Base-by-base conservation (phyloP, 257 asterid genomes). In the Echium plantagineum region DNA sequence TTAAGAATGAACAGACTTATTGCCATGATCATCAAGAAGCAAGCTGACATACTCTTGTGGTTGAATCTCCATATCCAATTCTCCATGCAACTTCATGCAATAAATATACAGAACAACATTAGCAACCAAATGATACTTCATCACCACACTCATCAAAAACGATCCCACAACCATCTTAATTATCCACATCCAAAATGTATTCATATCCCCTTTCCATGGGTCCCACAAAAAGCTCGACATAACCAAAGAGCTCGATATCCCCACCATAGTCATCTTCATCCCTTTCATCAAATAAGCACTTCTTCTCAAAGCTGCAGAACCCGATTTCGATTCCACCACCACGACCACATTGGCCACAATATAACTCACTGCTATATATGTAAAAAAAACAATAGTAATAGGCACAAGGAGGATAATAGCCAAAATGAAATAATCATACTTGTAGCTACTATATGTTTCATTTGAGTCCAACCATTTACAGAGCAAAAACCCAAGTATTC, bases 31-130 rank as follows among this genome's bases (percentile, higher is more conserved):
- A 73, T 84, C 97, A 31, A 74, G 75, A 15, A 95, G 95, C 82
- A 93, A 65, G 70, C 90, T 84, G 9, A 86, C 75, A 67, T 93
- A 93, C 74, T 84, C 94, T 79, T 89, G 96, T 68, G 83, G 87
- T 0, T 89, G 91, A 35, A 89, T 93, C 76, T 93, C 95, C 21
- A 80, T 63, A 0, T 94, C 91, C 72, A 86, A 66, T 77, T 93
- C 99, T 21, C 97, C 96, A 10, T 69, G 83, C 69, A 75, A 24
- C 3, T 94, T 94, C 71, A 74, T 83, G 78, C 94, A 82, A 57
- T 83, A 76, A 72, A 80, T 69, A 32, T 79, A 81, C 63, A 87
- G 57, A 18, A 83, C 80, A 1, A 80, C 73, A 8, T 48, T 64
- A 0, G 86, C 75, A 10, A 74, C 80, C 47, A 74, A 21, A 16